Evolutionary conservation across 2,329 filamentous ascomycete species (phyloP).

Genomic region (Aspergillus bombycis): DNA sequence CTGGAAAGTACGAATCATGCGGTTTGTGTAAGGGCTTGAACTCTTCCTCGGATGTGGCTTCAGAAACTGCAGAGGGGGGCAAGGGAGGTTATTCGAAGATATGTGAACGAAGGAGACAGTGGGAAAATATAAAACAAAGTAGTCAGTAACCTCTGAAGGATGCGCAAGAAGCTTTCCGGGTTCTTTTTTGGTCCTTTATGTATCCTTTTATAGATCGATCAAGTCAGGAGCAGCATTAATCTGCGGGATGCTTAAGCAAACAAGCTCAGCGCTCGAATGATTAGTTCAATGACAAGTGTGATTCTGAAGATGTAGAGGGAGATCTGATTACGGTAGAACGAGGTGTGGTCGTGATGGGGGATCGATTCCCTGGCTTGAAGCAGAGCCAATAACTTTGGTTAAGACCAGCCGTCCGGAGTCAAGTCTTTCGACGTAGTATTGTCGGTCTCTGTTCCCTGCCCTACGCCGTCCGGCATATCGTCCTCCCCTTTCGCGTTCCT

Average conservation of each 20-base stretch:
- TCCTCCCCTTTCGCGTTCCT: background rate
- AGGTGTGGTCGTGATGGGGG: background rate
- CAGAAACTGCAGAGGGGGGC: background rate
- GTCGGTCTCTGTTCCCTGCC: background rate
- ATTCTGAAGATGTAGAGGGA: background rate
- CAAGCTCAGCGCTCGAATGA: background rate
- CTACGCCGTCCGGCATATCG: background rate
- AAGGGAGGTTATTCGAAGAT: background rate
- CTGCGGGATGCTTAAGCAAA: background rate
- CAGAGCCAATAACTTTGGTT: background rate
- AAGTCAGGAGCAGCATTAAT: background rate
- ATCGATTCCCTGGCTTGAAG: background rate
- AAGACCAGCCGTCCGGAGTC: background rate
- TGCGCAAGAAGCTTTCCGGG: background rate
- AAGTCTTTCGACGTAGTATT: background rate
- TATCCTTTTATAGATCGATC: background rate
- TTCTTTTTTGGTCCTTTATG: background rate
- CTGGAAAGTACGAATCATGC: background rate
- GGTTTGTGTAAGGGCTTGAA: background rate
- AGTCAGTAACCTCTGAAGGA: background rate
- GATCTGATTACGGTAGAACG: background rate
- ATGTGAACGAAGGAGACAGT: background rate
- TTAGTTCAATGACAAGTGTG: background rate
- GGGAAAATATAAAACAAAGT: background rate
- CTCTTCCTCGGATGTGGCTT: background rate